Evolutionary conservation across 140 eudicot species (phyloP).

Genomic region (Bidens hawaiensis): DNA sequence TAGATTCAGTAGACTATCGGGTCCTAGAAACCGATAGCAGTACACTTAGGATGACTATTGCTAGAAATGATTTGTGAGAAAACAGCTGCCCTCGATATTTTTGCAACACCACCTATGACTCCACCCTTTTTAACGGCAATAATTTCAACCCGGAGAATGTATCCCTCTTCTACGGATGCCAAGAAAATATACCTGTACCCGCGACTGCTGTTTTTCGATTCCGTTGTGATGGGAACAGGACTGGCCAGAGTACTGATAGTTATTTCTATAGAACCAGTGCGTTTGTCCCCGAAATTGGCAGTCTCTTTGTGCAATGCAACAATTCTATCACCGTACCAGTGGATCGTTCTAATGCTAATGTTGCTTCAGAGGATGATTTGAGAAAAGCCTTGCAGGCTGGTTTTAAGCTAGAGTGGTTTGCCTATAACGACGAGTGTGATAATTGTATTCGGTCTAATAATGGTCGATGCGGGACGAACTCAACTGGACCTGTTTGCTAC

Average conservation of each 20-base stretch:
- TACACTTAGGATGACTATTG: slow-evolving; percentile 23
- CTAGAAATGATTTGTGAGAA: slow-evolving; percentile 39
- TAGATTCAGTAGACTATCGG: slow-evolving; percentile 21
- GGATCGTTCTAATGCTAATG: slow-evolving; percentile 8
- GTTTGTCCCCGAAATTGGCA: no score
- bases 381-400: slow-evolving; percentile 32
- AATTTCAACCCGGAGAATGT: slow-evolving; percentile 24
- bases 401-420: slow-evolving; percentile 43
- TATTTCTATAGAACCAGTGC: slow-evolving; percentile 1
- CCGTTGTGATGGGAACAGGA: neutral
- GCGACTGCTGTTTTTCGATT: neutral
- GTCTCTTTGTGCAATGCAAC: neutral
- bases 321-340: slow-evolving; percentile 30
- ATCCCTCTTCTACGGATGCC: slow-evolving; percentile 41
- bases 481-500: slow-evolving; percentile 29
- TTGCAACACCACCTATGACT: slow-evolving; percentile 34
- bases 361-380: slow-evolving; percentile 15
- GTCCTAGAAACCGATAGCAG: slow-evolving; percentile 9
- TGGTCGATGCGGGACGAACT: slow-evolving; percentile 49
- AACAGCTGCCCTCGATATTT: slow-evolving; percentile 22
- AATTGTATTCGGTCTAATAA: slow-evolving; percentile 33
- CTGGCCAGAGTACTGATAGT: neutral
- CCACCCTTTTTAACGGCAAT: slow-evolving; percentile 20
- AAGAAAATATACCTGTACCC: no score
- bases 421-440: slow-evolving; percentile 24